Conservation (phyloP, 2,329 filamentous ascomycete species). For the Diplodia sapinea region DNA sequence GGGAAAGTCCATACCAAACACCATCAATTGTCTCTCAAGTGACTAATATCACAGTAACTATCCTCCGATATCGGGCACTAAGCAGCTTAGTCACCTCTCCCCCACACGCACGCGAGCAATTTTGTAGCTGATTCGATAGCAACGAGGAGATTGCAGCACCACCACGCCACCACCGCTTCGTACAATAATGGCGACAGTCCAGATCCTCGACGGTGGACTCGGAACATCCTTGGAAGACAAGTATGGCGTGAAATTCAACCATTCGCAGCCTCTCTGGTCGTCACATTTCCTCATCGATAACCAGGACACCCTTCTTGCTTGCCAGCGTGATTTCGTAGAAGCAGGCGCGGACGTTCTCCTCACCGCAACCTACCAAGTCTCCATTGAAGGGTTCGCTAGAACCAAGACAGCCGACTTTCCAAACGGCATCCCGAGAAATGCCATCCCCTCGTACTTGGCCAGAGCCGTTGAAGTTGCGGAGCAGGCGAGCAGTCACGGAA, state of each 20-base stretch:
- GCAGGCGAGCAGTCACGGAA: not conserved
- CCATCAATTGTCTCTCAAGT: no score
- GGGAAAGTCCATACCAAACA: no score
- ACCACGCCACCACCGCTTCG: no score
- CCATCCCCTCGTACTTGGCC: not conserved
- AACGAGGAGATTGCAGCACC: no score
- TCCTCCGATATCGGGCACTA: not conserved
- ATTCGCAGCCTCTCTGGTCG: constrained; percentile 11
- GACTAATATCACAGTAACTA: not conserved
- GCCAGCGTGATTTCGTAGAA: constrained; percentile 1
- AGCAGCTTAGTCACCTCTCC: not conserved
- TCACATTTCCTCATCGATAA: constrained; percentile 7
- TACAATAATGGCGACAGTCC: not conserved
- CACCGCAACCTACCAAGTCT: constrained; percentile 14
- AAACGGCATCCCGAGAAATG: not conserved
- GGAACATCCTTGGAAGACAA: constrained; percentile 1
- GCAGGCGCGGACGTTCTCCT: constrained; percentile 13
- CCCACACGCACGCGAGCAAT: not conserved
- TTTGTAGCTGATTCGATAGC: not conserved
- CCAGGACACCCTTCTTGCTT: constrained; percentile 9
- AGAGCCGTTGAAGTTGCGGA: not conserved
- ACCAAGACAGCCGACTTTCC: constrained; percentile 1
- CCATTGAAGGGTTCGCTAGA: not conserved
- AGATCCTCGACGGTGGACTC: constrained; percentile 12
- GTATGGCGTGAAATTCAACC: constrained; percentile 3